Conservation (phyloP, 805 yeast species). For the Wickerhamiella nectarea region DNA sequence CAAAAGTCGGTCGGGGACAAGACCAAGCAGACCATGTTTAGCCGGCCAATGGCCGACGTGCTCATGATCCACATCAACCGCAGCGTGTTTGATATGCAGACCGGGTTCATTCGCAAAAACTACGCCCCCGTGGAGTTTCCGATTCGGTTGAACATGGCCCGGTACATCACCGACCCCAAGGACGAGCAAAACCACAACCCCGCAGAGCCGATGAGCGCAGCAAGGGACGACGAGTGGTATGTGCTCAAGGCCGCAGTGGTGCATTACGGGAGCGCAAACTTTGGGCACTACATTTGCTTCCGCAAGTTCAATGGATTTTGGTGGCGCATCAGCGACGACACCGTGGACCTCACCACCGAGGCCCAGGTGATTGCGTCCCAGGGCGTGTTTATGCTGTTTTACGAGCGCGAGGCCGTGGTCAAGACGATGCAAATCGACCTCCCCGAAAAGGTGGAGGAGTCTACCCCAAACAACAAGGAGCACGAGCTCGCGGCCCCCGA, state of each 20-base stretch:
- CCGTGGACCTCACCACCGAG: slow-evolving; percentile 66
- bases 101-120: slow-evolving; percentile 73
- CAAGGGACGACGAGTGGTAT: slow-evolving; percentile 28
- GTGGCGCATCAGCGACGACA: slow-evolving; percentile 94
- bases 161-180: slow-evolving; percentile 51
- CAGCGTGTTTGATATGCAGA: slow-evolving; percentile 79
- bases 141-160: slow-evolving; percentile 46
- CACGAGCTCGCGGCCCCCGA: no score
- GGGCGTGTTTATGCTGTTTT: slow-evolving; percentile 87
- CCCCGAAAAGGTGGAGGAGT: not conserved
- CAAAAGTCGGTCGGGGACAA: slow-evolving; percentile 64
- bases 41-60: slow-evolving; percentile 54
- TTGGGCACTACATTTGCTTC: slow-evolving; percentile 92
- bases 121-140: slow-evolving; percentile 75
- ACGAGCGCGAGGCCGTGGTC: slow-evolving; percentile 34
- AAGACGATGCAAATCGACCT: not conserved
- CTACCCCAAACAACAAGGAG: no score
- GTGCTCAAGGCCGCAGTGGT: slow-evolving; percentile 73
- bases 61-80: slow-evolving; percentile 81
- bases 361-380: slow-evolving; percentile 67
- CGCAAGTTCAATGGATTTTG: slow-evolving; percentile 70
- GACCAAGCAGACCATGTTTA: slow-evolving; percentile 66
- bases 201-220: slow-evolving; percentile 46
- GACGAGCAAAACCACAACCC: slow-evolving; percentile 68
- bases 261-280: slow-evolving; percentile 91